Conservation (phyloP, 2,329 filamentous ascomycete genomes). For the Microdochium trichocladiopsis region DNA sequence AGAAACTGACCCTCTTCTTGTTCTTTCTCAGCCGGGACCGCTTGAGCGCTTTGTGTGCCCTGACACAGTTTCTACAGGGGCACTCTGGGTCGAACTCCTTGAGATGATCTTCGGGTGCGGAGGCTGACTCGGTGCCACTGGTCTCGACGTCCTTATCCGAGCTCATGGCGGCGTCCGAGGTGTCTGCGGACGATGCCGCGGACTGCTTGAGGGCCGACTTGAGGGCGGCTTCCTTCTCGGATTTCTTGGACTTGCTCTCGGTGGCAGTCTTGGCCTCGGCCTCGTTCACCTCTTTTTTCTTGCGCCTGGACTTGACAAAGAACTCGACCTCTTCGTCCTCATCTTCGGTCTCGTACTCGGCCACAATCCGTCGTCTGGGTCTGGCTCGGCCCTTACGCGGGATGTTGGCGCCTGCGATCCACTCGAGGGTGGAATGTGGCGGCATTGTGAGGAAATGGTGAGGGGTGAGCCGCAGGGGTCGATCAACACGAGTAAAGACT, state of each 20-base stretch:
- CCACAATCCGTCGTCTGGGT: neutral
- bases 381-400: neutral
- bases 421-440: neutral
- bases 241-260: neutral
- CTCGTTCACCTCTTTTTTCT: neutral
- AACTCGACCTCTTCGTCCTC: slow-evolving; percentile 36
- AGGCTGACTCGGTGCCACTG: slow-evolving; percentile 7
- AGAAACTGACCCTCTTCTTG: neutral
- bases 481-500: too few species aligned
- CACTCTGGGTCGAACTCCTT: slow-evolving; percentile 28
- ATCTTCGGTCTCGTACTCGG: slow-evolving; percentile 2
- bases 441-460: neutral
- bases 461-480: too few species aligned
- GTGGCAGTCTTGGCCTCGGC: slow-evolving; percentile 11
- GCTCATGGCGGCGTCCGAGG: slow-evolving; percentile 6
- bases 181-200: slow-evolving; percentile 2
- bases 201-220: slow-evolving; percentile 31
- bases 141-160: slow-evolving; percentile 2
- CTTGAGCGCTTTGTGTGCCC: slow-evolving; percentile 15
- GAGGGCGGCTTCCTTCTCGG: slow-evolving; percentile 5
- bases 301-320: neutral
- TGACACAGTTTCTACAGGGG: slow-evolving; percentile 22
- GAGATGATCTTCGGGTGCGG: slow-evolving; percentile 3
- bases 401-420: neutral
- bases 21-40: slow-evolving; percentile 10